These are phyloP conservation scores for Thraustochytrium aureum DNA, from an alignment of 352 stramenopile genomes.

Conservation along the genomic window DNA sequence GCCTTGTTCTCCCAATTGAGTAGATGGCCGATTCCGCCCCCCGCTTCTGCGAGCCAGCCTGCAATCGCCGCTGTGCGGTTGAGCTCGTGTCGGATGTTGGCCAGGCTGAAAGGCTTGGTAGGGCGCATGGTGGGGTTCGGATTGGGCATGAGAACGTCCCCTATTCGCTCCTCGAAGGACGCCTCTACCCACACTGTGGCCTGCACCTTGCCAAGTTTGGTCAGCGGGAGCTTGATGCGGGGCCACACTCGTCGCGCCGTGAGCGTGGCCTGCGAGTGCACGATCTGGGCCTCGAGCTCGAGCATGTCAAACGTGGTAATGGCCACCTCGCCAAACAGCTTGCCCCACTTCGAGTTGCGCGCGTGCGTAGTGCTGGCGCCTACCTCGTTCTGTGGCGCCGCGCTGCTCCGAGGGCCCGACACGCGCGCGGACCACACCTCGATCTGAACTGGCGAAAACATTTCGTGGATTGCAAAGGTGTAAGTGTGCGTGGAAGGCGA, in stretches of 20 bases:
- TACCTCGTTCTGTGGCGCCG: neutral
- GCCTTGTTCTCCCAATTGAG: constrained; percentile 44
- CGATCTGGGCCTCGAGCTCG: constrained; percentile 41
- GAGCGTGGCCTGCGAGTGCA: neutral
- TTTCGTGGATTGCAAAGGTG: constrained; percentile 38
- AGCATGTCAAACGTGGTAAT: constrained; percentile 45
- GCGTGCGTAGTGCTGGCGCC: neutral
- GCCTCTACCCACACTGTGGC: constrained; percentile 27
- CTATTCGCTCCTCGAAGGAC: constrained; percentile 27
- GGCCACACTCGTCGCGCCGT: neutral
- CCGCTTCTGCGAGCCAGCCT: neutral
- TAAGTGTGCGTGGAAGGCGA: neutral
- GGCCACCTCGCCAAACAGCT: neutral
- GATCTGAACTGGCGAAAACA: constrained; percentile 38
- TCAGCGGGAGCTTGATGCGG: constrained; percentile 31
- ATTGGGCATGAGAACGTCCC: neutral
- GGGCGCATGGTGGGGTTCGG: constrained; percentile 21
- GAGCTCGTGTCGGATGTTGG: constrained; percentile 30
- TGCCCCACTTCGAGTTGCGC: constrained; percentile 40
- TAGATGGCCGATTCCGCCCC: neutral
- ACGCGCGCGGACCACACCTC: neutral
- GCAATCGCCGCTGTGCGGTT: constrained; percentile 15
- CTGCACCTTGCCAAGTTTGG: neutral
- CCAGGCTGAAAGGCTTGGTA: constrained; percentile 26
- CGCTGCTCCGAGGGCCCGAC: too few relatives aligned